phyloP scores from a whole-genome alignment of 768 basidiomycete genomes.

The Leccinum fibrillosum region DNA sequence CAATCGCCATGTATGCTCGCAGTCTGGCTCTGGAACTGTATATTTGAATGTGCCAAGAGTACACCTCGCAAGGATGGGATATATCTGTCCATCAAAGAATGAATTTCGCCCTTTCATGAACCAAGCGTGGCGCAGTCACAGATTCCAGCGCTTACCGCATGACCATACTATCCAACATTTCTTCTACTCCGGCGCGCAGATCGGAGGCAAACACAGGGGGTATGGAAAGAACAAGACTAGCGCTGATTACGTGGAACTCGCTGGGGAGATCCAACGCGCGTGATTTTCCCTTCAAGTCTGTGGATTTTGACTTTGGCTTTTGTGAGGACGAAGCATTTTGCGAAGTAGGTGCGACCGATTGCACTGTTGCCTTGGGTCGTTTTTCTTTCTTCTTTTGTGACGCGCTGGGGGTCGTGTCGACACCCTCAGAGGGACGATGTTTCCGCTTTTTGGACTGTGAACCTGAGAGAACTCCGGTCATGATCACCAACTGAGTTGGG shows the following conservation, averaged over 20 bases:
- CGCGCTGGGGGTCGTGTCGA: slow-evolving; percentile 18
- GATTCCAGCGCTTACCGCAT: slow-evolving; percentile 70
- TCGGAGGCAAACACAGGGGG: slow-evolving; percentile 78
- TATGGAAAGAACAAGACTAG: slow-evolving; percentile 70
- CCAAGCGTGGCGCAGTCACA: slow-evolving; percentile 1
- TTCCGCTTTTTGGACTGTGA: slow-evolving; percentile 51
- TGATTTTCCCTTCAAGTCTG: slow-evolving; percentile 37
- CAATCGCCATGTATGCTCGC: slow-evolving; percentile 77
- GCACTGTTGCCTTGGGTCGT: slow-evolving; percentile 17
- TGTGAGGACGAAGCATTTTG: slow-evolving; percentile 10
- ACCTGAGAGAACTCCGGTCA: slow-evolving; percentile 8
- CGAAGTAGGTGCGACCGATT: not conserved
- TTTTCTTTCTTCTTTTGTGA: slow-evolving; percentile 37
- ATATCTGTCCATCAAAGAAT: slow-evolving; percentile 53
- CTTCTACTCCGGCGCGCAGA: slow-evolving; percentile 72
- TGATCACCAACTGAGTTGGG: not conserved
- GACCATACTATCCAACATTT: slow-evolving; percentile 91
- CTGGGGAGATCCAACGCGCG: slow-evolving; percentile 29
- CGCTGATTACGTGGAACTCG: slow-evolving; percentile 61
- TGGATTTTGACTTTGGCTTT: slow-evolving; percentile 23
- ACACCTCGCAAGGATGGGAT: slow-evolving; percentile 85
- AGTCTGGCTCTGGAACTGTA: slow-evolving; percentile 59
- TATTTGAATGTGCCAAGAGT: slow-evolving; percentile 79
- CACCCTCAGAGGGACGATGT: slow-evolving; percentile 26
- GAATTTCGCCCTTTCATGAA: not conserved